phyloP scores from a whole-genome alignment of 1,139 yeast genomes.

The Arxiozyma heterogenica region DNA sequence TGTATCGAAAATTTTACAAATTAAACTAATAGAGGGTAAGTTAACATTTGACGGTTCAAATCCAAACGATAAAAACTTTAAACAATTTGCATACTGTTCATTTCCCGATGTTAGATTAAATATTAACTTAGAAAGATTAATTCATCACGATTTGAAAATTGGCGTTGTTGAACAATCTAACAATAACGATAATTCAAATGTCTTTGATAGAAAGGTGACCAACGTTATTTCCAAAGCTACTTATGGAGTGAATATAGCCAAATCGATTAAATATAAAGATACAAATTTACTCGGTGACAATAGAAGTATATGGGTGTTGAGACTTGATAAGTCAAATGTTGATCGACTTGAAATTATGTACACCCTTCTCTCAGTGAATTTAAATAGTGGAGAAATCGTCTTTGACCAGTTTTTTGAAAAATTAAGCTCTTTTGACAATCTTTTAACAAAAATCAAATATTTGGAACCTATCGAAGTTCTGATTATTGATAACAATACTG shows the following conservation, averaged over 20 bases:
- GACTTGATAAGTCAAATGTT: constrained; percentile 16
- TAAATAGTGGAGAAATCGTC: constrained; percentile 69
- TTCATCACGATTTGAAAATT: constrained; percentile 60
- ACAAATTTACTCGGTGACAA: constrained; percentile 17
- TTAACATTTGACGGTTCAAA: constrained; percentile 40
- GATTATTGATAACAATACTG: neutral
- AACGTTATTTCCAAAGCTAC: constrained; percentile 80
- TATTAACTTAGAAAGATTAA: constrained; percentile 59
- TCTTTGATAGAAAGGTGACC: constrained; percentile 62
- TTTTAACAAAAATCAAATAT: constrained; percentile 67
- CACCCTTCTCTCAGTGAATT: constrained; percentile 50
- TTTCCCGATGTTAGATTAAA: constrained; percentile 72
- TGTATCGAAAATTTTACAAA: constrained; percentile 58
- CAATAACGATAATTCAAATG: constrained; percentile 27
- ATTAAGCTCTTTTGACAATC: constrained; percentile 42
- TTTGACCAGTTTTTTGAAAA: constrained; percentile 58
- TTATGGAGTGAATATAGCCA: constrained; percentile 36
- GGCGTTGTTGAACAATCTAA: constrained; percentile 64
- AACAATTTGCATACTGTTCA: constrained; percentile 71
- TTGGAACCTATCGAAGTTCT: constrained; percentile 70
- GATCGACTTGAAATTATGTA: neutral
- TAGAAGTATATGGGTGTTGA: constrained; percentile 25
- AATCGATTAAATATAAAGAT: constrained; percentile 38
- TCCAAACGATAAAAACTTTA: constrained; percentile 37
- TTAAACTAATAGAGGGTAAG: constrained; percentile 65